phyloP scores from a whole-genome alignment of 306 rosid species.

The Glycyrrhiza uralensis region DNA sequence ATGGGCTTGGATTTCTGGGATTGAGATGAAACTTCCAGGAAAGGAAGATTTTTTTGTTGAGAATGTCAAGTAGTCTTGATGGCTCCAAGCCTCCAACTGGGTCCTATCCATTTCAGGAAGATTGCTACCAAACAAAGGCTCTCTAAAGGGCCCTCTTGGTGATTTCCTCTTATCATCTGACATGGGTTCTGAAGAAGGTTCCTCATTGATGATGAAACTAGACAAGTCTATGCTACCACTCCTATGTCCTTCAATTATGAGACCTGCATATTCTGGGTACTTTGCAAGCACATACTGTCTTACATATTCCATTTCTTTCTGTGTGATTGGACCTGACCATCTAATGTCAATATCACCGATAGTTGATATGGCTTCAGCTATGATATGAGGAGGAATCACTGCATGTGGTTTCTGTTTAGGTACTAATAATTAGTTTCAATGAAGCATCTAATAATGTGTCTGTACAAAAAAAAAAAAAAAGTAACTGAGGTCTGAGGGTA shows the following conservation, averaged over 20 bases:
- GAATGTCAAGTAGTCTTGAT: slow-evolving; percentile 74
- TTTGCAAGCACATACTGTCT: slow-evolving; percentile 72
- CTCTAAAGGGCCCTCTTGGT: slow-evolving; percentile 48
- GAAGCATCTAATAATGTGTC: not conserved
- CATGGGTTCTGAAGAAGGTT: slow-evolving; percentile 40
- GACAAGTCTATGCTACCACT: slow-evolving; percentile 44
- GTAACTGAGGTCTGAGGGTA: not conserved
- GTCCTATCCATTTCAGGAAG: slow-evolving; percentile 69
- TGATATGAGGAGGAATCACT: slow-evolving; percentile 62
- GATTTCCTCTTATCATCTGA: slow-evolving; percentile 53
- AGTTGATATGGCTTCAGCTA: slow-evolving; percentile 73
- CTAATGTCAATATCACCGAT: slow-evolving; percentile 63
- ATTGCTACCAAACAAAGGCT: slow-evolving; percentile 53
- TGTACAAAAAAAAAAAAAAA: not conserved
- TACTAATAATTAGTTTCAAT: not conserved
- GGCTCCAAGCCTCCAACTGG: slow-evolving; percentile 69
- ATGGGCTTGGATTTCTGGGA: slow-evolving; percentile 68
- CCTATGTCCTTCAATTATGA: slow-evolving; percentile 48
- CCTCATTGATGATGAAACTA: slow-evolving; percentile 57
- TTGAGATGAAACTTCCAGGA: slow-evolving; percentile 73
- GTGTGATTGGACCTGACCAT: slow-evolving; percentile 94
- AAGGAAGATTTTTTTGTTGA: slow-evolving; percentile 62
- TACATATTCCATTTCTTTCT: slow-evolving; percentile 73
- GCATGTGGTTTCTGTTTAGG: slow-evolving; percentile 47
- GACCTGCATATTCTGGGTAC: slow-evolving; percentile 67